phyloP scores from a whole-genome alignment of 2,329 filamentous ascomycete genomes.

The Monosporascus cannonballus region DNA sequence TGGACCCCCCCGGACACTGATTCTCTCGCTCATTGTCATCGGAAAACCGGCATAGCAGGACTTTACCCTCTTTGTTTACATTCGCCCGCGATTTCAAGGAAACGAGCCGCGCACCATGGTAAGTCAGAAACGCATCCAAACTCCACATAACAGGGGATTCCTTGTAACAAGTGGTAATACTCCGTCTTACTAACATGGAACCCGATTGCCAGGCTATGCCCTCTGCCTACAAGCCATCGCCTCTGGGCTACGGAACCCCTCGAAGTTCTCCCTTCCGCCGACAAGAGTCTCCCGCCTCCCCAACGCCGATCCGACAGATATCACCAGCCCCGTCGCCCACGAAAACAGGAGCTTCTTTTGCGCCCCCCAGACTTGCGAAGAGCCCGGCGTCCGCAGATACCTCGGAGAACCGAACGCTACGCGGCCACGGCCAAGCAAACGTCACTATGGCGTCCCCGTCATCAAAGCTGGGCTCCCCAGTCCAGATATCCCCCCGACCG shows the following conservation, averaged over 20 bases:
- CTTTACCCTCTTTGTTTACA: no score
- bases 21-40: no score
- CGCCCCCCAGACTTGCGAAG: conserved; percentile 37
- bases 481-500: conserved; percentile 24
- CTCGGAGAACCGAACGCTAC: conserved; percentile 25
- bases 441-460: conserved; percentile 12
- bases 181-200: not conserved
- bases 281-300: conserved; percentile 58
- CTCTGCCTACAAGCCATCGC: conserved; percentile 62
- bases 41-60: no score
- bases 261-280: conserved; percentile 61
- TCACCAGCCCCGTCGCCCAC: conserved; percentile 59
- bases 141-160: no score
- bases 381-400: conserved; percentile 33
- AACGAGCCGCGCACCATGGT: no score
- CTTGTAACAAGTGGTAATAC: no score
- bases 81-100: no score
- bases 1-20: no score
- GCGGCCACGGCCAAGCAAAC: conserved; percentile 11
- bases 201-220: conserved; percentile 43
- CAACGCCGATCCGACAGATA: conserved; percentile 57
- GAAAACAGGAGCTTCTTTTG: conserved; percentile 37
- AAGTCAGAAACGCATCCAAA: no score
- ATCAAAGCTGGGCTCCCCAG: conserved; percentile 27
- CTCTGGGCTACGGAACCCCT: conserved; percentile 64